phyloP scores from a whole-genome alignment of 371 early-diverging fungal species.

The Phascolomyces articulosus region DNA sequence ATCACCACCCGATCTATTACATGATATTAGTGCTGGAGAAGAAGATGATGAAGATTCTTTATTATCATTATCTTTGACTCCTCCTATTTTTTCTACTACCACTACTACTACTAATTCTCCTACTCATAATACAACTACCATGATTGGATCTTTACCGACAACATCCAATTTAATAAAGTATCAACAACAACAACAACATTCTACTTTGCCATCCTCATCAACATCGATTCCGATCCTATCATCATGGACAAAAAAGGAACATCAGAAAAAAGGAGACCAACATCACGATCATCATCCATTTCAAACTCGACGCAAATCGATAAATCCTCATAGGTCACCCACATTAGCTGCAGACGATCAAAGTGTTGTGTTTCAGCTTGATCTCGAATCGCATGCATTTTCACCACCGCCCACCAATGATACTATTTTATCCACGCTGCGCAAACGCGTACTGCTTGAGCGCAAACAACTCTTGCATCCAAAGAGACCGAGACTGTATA shows the following conservation, averaged over 20 bases:
- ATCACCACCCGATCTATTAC: slow-evolving; percentile 37
- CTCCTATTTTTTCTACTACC: not conserved
- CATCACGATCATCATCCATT: not conserved
- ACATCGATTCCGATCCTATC: too few species aligned
- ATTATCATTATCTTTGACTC: slow-evolving; percentile 5
- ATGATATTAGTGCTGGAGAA: slow-evolving; percentile 23
- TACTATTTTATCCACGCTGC: slow-evolving; percentile 25
- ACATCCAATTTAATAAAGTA: not conserved
- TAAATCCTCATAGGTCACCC: slow-evolving; percentile 34
- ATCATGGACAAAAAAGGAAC: not conserved
- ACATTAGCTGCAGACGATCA: slow-evolving; percentile 18
- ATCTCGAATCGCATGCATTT: slow-evolving; percentile 14
- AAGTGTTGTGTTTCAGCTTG: slow-evolving; percentile 37
- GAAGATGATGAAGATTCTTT: slow-evolving; percentile 18
- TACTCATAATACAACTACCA: not conserved
- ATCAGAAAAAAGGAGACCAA: not conserved
- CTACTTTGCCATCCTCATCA: not conserved
- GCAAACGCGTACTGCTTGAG: slow-evolving; percentile 22
- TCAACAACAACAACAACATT: not conserved
- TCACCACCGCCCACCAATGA: slow-evolving; percentile 6
- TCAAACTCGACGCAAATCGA: slow-evolving; percentile 23
- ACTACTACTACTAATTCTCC: too few species aligned
- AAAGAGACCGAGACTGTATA: slow-evolving; percentile 2
- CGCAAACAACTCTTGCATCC: slow-evolving; percentile 15
- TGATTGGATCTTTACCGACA: not conserved